Conservation (phyloP, 2,329 filamentous ascomycete genomes). For the Plenodomus biglobosus region DNA sequence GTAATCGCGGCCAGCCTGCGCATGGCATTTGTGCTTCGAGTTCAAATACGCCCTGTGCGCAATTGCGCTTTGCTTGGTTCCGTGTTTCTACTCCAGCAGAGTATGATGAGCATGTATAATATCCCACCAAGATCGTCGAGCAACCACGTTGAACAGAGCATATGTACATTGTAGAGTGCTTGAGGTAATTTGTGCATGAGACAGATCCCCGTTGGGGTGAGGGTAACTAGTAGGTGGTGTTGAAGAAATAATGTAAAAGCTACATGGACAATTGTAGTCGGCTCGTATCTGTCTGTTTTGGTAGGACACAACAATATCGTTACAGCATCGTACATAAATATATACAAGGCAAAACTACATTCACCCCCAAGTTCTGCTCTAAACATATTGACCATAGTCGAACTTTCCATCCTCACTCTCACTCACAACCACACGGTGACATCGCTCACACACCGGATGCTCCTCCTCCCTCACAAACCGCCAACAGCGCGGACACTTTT, state of each 20-base stretch:
- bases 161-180: too few relatives aligned
- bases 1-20: not conserved
- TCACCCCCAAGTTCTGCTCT: too few relatives aligned
- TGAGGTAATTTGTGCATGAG: slow-evolving; percentile 1
- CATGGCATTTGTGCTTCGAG: not conserved
- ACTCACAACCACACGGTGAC: slow-evolving; percentile 62
- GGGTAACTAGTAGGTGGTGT: not conserved
- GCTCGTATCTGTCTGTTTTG: too few relatives aligned
- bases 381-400: too few relatives aligned
- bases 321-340: not conserved
- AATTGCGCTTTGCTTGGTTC: too few relatives aligned
- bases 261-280: too few relatives aligned
- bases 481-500: slow-evolving; percentile 91
- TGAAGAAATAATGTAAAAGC: too few relatives aligned
- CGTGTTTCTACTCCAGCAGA: too few relatives aligned
- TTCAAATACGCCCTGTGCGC: not conserved
- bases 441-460: slow-evolving; percentile 67
- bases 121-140: too few relatives aligned
- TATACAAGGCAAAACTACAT: not conserved
- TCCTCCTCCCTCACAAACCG: slow-evolving; percentile 71
- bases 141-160: too few relatives aligned
- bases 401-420: slow-evolving; percentile 2
- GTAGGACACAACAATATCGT: too few relatives aligned
- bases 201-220: not conserved
- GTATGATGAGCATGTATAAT: too few relatives aligned